Evolutionary conservation across 1,284 basidiomycete species (phyloP), one percentile per base, ranked within the genome.

Genomic region (Rhodotorula sp.): DNA sequence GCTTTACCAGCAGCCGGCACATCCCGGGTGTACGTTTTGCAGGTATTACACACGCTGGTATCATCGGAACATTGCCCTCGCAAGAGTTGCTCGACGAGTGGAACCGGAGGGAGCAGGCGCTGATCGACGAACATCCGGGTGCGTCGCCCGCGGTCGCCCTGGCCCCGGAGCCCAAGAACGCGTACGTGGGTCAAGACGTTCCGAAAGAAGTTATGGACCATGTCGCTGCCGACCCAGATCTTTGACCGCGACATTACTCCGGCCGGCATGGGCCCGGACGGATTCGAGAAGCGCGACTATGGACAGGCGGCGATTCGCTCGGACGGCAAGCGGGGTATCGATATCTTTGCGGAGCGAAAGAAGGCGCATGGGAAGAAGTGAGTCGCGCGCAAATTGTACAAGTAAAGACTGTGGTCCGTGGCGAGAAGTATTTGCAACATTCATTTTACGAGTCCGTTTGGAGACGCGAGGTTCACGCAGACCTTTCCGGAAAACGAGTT

Each of bases 21-120:
- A 87, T 92, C 73, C 90, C 90, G 1, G 89, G 89, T 49, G 89
- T 92, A 12, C 85, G 87, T 48, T 92, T 92, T 77, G 88, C 89
- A 0, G 90, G 90, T 1, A 86, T 91, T 54, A 87, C 88, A 1
- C 90, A 91, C 79, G 89, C 90, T 0, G 73, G 65, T 1, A 60
- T 74, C 38, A 78, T 79, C 65, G 90, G n/a, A n/a, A n/a, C n/a
- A n/a, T n/a, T n/a, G n/a, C 90, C 90, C 0, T 90, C 88, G 0
- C 81, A 85, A 16, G 89, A 89, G 76, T 83, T 92, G 3, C 85
- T 92, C 31, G 86, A 84, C 34, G 87, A 84, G 6, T 92, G 90
- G 90, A 90, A 89, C 81, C 81, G 84, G 75, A 87, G 90, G 66
- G 90, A 92, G 81, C 83, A 84, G 15, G 85, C 80, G 45, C 83